phyloP scores from a whole-genome alignment of 495 filamentous ascomycete species.

The Zalerion maritima region DNA sequence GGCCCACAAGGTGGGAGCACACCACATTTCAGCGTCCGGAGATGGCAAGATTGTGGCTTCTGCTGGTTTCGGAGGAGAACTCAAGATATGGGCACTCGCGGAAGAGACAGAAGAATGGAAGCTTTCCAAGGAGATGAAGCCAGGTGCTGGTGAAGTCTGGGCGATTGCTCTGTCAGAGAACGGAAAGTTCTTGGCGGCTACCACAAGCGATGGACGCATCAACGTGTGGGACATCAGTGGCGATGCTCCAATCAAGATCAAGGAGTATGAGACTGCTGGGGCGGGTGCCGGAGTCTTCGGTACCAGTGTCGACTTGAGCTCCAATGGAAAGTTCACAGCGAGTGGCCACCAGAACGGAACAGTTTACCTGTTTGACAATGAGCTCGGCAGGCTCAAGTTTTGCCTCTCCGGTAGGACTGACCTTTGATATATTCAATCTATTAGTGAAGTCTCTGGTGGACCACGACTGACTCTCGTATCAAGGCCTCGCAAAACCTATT shows the following conservation, averaged over 20 bases:
- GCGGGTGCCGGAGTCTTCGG: constrained; percentile 53
- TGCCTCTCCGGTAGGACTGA: constrained; percentile 57
- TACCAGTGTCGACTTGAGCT: constrained; percentile 62
- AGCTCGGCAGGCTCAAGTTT: constrained; percentile 70
- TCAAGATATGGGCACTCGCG: constrained; percentile 57
- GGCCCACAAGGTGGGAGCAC: constrained; percentile 75
- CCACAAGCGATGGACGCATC: constrained; percentile 69
- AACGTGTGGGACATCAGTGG: constrained; percentile 69
- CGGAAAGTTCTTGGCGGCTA: constrained; percentile 67
- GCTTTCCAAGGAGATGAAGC: constrained; percentile 18
- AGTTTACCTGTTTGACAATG: constrained; percentile 91
- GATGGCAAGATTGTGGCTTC: constrained; percentile 59
- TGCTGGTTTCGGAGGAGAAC: constrained; percentile 75
- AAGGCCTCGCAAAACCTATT: constrained; percentile 75
- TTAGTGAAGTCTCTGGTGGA: background rate
- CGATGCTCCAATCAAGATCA: constrained; percentile 38
- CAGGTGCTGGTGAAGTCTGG: constrained; percentile 56
- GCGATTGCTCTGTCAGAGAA: constrained; percentile 70
- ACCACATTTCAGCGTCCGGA: constrained; percentile 61
- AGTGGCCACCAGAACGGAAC: constrained; percentile 85
- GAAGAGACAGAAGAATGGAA: constrained; percentile 40
- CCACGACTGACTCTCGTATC: no score
- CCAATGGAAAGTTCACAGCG: constrained; percentile 72
- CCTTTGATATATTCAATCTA: background rate
- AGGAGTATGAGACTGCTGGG: constrained; percentile 78